Percentiles rank a stretch among this genome's conserved stretches.
Conservation (phyloP, 2,329 filamentous ascomycete species). For the Pseudocercospora macadamiae region DNA sequence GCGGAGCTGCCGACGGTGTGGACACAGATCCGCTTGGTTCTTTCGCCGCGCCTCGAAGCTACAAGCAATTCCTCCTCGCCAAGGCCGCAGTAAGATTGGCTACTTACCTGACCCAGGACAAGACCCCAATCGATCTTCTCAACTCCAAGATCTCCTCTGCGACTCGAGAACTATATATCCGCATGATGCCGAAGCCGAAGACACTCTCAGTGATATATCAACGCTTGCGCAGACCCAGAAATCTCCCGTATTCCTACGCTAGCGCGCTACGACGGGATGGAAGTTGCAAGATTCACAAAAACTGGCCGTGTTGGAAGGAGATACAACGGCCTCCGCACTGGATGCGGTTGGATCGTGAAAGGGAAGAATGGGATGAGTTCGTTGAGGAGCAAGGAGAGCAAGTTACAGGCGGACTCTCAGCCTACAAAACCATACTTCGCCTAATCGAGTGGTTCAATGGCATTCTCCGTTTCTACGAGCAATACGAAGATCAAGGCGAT, state of each 20-base stretch:
- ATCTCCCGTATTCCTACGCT: neutral
- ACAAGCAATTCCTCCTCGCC: neutral
- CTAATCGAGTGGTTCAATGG: neutral
- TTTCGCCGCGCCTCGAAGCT: neutral
- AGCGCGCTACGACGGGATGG: neutral
- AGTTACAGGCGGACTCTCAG: neutral
- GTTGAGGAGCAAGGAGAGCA: neutral
- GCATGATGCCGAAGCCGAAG: neutral
- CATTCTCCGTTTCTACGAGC: neutral
- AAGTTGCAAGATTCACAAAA: neutral
- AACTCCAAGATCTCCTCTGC: neutral
- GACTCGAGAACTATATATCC: neutral
- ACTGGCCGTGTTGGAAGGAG: neutral
- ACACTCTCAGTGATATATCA: neutral
- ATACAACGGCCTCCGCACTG: neutral
- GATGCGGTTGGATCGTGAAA: neutral
- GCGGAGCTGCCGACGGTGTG: neutral
- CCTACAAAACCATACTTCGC: neutral
- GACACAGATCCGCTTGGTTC: neutral
- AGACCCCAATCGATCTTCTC: neutral
- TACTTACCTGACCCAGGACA: neutral
- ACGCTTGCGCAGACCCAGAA: neutral
- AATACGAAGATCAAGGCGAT: neutral
- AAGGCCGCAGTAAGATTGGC: neutral
- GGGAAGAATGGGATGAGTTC: neutral